These are phyloP conservation scores for Blastomyces emzantsi DNA, from an alignment of 2,329 filamentous ascomycete genomes.

Conservation along the genomic window DNA sequence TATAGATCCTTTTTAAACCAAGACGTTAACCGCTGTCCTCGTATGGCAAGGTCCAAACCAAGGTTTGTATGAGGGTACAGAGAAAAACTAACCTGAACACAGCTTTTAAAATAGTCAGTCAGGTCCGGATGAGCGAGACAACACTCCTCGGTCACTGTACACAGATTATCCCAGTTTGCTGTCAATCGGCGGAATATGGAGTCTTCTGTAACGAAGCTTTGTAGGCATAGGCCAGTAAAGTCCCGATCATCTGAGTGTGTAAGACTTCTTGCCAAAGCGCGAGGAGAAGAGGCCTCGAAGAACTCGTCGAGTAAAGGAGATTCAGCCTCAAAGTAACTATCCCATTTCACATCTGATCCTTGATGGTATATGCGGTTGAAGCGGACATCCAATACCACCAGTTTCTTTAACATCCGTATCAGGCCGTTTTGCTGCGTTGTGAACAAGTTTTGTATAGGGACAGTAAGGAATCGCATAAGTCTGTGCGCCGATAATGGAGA, in stretches of 20 bases:
- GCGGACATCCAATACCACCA: slow-evolving; percentile 29
- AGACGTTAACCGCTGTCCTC: slow-evolving; percentile 5
- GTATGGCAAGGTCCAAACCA: background rate
- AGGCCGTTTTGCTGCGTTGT: slow-evolving; percentile 25
- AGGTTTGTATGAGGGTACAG: background rate
- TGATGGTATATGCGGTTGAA: slow-evolving; percentile 31
- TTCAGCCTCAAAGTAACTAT: slow-evolving; percentile 24
- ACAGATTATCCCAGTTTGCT: slow-evolving; percentile 26
- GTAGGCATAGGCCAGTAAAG: slow-evolving; percentile 24
- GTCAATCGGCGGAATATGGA: slow-evolving; percentile 19
- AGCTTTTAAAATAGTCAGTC: slow-evolving; percentile 27
- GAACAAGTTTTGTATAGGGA: slow-evolving; percentile 32
- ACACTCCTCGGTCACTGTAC: slow-evolving; percentile 31
- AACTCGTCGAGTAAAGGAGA: slow-evolving; percentile 29
- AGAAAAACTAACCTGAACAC: slow-evolving; percentile 26
- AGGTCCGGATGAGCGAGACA: slow-evolving; percentile 30
- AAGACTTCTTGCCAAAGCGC: slow-evolving; percentile 27
- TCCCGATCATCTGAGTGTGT: slow-evolving; percentile 24
- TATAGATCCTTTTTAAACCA: slow-evolving; percentile 24
- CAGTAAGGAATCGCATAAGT: slow-evolving; percentile 30
- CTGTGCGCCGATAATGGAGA: slow-evolving; percentile 13
- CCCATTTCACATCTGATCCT: slow-evolving; percentile 29
- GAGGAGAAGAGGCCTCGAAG: slow-evolving; percentile 25
- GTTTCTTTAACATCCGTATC: slow-evolving; percentile 27
- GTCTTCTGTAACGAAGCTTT: slow-evolving; percentile 22